A percentile compares a stretch with the other conserved stretches of the same genome.
Evolutionary conservation across 768 basidiomycete species (phyloP).

Genomic region (Hypholoma sublateritium): DNA sequence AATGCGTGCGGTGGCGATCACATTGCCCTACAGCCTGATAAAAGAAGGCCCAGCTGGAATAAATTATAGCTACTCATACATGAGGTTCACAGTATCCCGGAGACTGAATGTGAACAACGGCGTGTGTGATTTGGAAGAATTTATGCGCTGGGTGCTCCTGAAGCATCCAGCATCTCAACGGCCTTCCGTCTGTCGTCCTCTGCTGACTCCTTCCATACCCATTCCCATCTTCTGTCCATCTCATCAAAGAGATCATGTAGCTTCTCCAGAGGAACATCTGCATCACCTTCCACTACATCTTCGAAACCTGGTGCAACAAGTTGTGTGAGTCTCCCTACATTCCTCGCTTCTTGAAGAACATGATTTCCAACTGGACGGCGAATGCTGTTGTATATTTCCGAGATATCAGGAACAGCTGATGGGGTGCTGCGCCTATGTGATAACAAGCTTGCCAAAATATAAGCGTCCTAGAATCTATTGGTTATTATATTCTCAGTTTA

Average conservation of each 20-base stretch:
- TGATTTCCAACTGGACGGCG: constrained; percentile 25
- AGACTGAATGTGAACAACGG: no score
- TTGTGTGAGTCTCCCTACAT: constrained; percentile 18
- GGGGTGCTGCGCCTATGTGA: constrained; percentile 7
- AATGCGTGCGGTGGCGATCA: no score
- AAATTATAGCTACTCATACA: no score
- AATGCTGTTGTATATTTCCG: constrained; percentile 25
- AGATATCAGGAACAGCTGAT: constrained; percentile 25
- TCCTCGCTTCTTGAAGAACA: constrained; percentile 20
- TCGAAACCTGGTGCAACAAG: constrained; percentile 27
- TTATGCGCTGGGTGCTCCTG: neutral
- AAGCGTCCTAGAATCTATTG: constrained; percentile 30
- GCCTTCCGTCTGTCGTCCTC: constrained; percentile 24
- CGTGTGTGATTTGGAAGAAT: neutral
- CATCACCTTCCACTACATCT: constrained; percentile 23
- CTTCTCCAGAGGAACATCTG: constrained; percentile 17
- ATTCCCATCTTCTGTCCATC: constrained; percentile 23
- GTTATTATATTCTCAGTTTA: neutral
- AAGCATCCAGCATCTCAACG: constrained; percentile 14
- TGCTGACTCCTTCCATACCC: constrained; percentile 27
- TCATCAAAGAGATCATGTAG: constrained; percentile 18
- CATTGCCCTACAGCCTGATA: no score
- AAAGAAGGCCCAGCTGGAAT: no score
- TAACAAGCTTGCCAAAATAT: constrained; percentile 32
- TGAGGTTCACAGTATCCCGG: no score